Base-by-base conservation (phyloP, 148 eudicot species). In the Nepenthes gracilis region DNA sequence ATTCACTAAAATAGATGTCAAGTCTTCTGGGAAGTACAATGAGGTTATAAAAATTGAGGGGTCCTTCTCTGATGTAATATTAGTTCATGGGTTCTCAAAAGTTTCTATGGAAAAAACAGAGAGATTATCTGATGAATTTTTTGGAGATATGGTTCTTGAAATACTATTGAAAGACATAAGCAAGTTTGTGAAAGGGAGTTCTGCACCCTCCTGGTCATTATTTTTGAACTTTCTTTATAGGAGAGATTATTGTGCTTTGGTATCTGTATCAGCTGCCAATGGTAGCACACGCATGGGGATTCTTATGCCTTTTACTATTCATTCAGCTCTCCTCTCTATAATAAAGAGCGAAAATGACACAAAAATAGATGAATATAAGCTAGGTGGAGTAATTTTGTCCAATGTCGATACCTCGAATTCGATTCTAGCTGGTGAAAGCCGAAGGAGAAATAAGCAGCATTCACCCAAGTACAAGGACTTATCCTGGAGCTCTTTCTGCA, bases 171-270 rank as follows among this genome's bases (percentile, higher is more conserved):
- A 62, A 58, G 96, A 77, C 60, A 69, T 61, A 14, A 60, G 75
- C 47, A 64, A 74, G 61, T 60, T 60, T 34, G 51, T 48, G 43
- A 62, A 48, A 64, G 64, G 64, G 36, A 75, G 76, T 64, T 64
- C 71, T 34, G 65, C 72, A 12, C 94, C 96, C 36, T 57, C 75
- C 40, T 92, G 98, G 98, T 84, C 85, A 66, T 75, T 92, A 67
- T 65, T 92, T 59, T 58, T 92, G 67, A 77, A 87, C 73, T 92
- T 80, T 75, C 83, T 92, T 11, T 67, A 67, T 60, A 80, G 78
- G 55, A 69, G 80, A 69, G 83, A 77, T 62, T 86, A 73, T 66
- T 66, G 72, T 73, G 98, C 87, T 59, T 55, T 70, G 47, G 80
- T 86, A 57, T 72, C 83, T 50, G 54, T 92, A 54, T 70, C 82